These are phyloP conservation scores for Eucalyptus grandis DNA, from an alignment of 345 rosid genomes.

Conservation along the genomic window DNA sequence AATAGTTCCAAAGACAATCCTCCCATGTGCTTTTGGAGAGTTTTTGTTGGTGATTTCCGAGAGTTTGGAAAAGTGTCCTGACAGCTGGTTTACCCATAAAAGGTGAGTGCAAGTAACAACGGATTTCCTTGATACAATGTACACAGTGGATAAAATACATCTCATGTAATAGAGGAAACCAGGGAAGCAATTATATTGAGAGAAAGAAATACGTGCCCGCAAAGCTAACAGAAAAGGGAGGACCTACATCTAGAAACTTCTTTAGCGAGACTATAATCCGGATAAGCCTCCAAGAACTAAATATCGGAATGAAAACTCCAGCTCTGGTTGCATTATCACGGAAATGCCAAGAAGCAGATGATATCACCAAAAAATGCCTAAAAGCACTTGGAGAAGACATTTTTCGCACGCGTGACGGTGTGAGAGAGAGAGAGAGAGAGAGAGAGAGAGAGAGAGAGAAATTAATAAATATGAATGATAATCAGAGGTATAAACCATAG, in stretches of 20 bases:
- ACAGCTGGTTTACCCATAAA: constrained; percentile 36
- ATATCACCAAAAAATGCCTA: not conserved
- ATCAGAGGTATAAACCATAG: not conserved
- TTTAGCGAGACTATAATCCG: not conserved
- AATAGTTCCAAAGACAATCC: constrained; percentile 92
- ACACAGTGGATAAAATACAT: not conserved
- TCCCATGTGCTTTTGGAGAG: constrained; percentile 96
- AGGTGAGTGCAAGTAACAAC: not conserved
- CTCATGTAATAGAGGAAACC: not conserved
- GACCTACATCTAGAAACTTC: not conserved
- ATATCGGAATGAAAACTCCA: not conserved
- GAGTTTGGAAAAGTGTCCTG: constrained; percentile 85
- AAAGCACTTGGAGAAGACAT: not conserved
- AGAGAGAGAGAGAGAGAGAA: not conserved
- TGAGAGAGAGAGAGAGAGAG: not conserved
- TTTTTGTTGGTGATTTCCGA: constrained; percentile 84
- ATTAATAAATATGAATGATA: no score
- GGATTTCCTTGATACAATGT: not conserved
- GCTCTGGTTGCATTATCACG: not conserved
- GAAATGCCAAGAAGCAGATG: not conserved
- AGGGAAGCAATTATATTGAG: not conserved
- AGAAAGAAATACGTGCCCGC: not conserved
- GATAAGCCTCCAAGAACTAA: not conserved
- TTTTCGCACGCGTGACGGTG: no score
- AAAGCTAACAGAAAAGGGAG: not conserved